Conservation (phyloP, 257 asterid genomes). For the Parsonsia alboflavescens region DNA sequence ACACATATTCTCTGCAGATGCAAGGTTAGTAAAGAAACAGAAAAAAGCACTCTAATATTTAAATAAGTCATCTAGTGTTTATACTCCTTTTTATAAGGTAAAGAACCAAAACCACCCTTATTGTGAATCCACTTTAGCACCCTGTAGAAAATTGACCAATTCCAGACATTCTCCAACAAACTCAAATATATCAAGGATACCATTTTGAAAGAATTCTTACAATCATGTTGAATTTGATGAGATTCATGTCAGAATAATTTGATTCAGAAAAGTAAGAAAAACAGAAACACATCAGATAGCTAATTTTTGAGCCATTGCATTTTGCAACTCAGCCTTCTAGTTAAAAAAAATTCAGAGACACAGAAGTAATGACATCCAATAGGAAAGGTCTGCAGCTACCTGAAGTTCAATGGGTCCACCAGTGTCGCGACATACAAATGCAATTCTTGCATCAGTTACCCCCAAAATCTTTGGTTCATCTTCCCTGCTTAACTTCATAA, state of each 20-base stretch:
- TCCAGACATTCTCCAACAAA: neutral
- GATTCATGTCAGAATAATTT: neutral
- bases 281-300: neutral
- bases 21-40: neutral
- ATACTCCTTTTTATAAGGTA: neutral
- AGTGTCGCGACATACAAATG: slow-evolving; percentile 52
- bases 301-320: neutral
- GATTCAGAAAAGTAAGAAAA: neutral
- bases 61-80: neutral
- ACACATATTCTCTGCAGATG: no score
- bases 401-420: slow-evolving; percentile 69
- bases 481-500: slow-evolving; percentile 66
- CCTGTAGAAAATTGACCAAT: neutral
- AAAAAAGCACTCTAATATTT: neutral
- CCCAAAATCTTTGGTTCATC: slow-evolving; percentile 78
- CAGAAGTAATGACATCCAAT: neutral
- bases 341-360: neutral
- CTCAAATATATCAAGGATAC: neutral
- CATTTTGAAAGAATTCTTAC: neutral
- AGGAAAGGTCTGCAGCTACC: slow-evolving; percentile 33
- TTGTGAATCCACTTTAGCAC: neutral
- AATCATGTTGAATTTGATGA: neutral
- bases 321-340: neutral
- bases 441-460: slow-evolving; percentile 72
- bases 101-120: neutral